Evolutionary conservation across 1,284 basidiomycete genomes (phyloP).

Genomic region (Heliocybe sulcata): DNA sequence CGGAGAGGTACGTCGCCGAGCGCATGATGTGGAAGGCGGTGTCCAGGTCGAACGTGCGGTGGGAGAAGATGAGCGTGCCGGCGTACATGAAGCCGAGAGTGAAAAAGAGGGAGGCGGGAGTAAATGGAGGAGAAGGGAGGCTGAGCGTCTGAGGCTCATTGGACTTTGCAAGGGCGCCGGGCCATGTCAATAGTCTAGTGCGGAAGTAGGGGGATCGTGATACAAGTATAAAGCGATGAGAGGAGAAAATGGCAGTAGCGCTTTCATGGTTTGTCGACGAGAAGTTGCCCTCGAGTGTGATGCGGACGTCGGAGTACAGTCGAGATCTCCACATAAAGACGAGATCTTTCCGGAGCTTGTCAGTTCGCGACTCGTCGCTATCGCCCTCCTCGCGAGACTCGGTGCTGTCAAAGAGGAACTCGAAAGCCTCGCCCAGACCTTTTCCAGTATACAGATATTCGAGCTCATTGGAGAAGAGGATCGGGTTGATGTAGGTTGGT

Average conservation of each 20-base stretch:
- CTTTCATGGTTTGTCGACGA: slow-evolving; percentile 55
- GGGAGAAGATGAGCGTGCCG: slow-evolving; percentile 89
- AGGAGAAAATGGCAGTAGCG: slow-evolving; percentile 78
- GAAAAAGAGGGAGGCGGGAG: slow-evolving; percentile 90
- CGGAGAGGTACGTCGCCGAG: slow-evolving; percentile 75
- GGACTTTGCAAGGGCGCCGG: not conserved
- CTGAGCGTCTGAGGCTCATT: slow-evolving; percentile 50
- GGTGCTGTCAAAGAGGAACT: slow-evolving; percentile 78
- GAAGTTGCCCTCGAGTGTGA: slow-evolving; percentile 66
- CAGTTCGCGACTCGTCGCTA: slow-evolving; percentile 66
- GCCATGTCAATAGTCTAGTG: slow-evolving; percentile 58
- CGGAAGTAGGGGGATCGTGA: slow-evolving; percentile 88
- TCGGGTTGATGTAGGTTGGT: slow-evolving; percentile 62
- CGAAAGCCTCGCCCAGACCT: slow-evolving; percentile 82
- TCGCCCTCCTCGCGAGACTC: slow-evolving; percentile 45
- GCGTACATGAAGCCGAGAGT: slow-evolving; percentile 93
- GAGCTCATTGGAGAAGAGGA: slow-evolving; percentile 79
- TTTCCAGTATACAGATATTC: slow-evolving; percentile 89
- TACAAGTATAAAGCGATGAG: slow-evolving; percentile 89
- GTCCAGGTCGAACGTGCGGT: slow-evolving; percentile 86
- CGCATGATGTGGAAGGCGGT: slow-evolving; percentile 90
- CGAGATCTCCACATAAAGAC: slow-evolving; percentile 95
- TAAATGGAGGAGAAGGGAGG: slow-evolving; percentile 90
- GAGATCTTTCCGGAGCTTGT: slow-evolving; percentile 86
- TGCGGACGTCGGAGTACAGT: slow-evolving; percentile 85